Evolutionary conservation across 1,139 yeast genomes (phyloP).

Genomic region (Dujonia santamariae): DNA sequence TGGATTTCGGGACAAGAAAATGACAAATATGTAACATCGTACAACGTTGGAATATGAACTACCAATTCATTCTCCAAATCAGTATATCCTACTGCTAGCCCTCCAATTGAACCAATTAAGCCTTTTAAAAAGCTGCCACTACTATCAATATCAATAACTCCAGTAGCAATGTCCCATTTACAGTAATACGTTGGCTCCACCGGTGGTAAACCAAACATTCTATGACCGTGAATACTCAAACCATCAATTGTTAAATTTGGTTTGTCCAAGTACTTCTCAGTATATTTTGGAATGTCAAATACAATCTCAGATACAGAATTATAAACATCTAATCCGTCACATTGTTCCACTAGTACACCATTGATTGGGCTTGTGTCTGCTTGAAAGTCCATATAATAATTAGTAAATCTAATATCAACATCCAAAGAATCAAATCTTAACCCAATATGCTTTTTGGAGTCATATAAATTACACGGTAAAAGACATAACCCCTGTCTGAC

Average conservation of each 20-base stretch:
- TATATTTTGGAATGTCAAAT: conserved; percentile 26
- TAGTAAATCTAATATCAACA: conserved; percentile 80
- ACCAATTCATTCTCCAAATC: conserved; percentile 76
- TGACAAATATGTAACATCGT: conserved; percentile 66
- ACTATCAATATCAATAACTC: conserved; percentile 54
- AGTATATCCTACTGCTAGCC: conserved; percentile 58
- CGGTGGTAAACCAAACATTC: conserved; percentile 93
- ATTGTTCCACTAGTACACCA: conserved; percentile 28
- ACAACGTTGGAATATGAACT: conserved; percentile 52
- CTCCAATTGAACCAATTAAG: conserved; percentile 39
- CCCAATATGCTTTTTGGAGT: conserved; percentile 59
- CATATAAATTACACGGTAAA: conserved; percentile 72
- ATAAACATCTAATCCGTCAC: conserved; percentile 13
- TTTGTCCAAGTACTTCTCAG: conserved; percentile 16
- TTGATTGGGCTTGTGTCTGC: conserved; percentile 52
- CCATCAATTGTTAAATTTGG: conserved; percentile 61
- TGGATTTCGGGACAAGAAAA: conserved; percentile 39
- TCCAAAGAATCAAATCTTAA: conserved; percentile 65
- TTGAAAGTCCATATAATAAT: conserved; percentile 85
- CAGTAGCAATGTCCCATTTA: conserved; percentile 82
- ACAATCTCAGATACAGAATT: conserved; percentile 14
- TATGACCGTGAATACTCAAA: conserved; percentile 72
- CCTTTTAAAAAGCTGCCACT: conserved; percentile 46
- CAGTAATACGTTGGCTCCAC: conserved; percentile 83
- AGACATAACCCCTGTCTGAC: conserved; percentile 68